Evolutionary conservation across 345 rosid genomes (phyloP), one percentile per base, ranked within the genome.

Genomic region (Gossypium mustelinum): DNA sequence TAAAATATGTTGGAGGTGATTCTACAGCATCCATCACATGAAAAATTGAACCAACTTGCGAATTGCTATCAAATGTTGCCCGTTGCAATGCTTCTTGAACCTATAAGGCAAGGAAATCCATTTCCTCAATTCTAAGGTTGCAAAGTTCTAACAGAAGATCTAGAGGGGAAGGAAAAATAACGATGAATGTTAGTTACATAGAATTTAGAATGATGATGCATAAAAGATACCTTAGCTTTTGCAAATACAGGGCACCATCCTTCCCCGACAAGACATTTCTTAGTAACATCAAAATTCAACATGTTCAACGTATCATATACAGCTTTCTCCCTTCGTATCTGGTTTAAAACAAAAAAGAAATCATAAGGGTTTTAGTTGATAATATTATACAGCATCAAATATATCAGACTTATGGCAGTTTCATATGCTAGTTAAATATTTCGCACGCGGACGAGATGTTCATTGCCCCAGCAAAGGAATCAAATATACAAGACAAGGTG

Each of bases 231-330:
- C 94, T 92, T 87, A 67, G 88, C 67, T 87, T 87, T 92, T 48
- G 99, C 97, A 86, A 90, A 94, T 75, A 87, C 76, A 44, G 98
- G 99, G 77, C 99, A 94, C 97, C 98, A 94, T 54, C 98, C 97
- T 82, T 94, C 99, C 57, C 99, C 98, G 73, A 94, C 96, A 72
- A 94, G 98, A 82, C 97, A 94, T 82, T 94, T 94, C 82, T 94
- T 94, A 13, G 98, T 92, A 70, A 94, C 98, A 86, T 94, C 99
- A 76, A 92, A 94, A 82, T 94, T 94, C 73, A 94, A 86, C 97
- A 91, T 94, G 81, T 94, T 92, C 80, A 94, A 78, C 9, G 94
- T 85, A 84, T 91, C 98, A 83, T 89, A 93, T 55, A 93, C 90
- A 22, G 97, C 94, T 78, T 94, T 94, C 85, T 93, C 94, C 81